Base-by-base conservation (phyloP, 2,329 filamentous ascomycete species). In the Botrytis medusae region DNA sequence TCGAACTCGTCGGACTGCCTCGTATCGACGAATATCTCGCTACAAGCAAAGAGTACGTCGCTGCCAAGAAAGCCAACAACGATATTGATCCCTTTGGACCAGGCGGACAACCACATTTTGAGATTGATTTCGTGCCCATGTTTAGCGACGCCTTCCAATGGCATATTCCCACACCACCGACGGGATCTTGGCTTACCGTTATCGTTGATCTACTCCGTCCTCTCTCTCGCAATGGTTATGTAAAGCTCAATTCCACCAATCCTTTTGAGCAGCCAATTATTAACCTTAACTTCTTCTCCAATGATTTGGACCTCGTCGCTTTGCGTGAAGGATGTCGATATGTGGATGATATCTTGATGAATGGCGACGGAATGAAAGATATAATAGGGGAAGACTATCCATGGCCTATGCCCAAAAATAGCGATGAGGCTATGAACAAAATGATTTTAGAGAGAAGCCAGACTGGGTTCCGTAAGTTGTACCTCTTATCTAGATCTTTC, bases 81-180 rank as follows among this genome's bases (percentile, higher is more conserved):
- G 81, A 80, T 3, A 71, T 79, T 0, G 88, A 90, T 72, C 87
- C 87, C 3, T 89, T 89, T 77, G 84, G 84, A 2, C 87, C 87
- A 48, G 22, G 46, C 46, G 87, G 87, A 10, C 87, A 90, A 79
- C 88, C 88, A 40, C 88, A 90, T 75, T 89, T 90, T 75, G 87
- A 90, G 80, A 83, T 89, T 48, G 88, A 91, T 80, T 91, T 48
- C 77, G 86, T 91, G 18, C 82, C 84, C 70, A 85, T 90, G 83
- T 91, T 90, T 78, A 81, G 81, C 42, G 81, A 80, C 57, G 84
- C 84, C 8, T 86, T 86, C 25, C 48, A 51, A n/a, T 51, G 48
- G 10, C 48, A 51, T 7, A 83, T 82, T 65, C 84, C 84, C 0
- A 80, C 79, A 0, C 85, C 84, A 0, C 76, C 76, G 0, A 74